Conservation (phyloP, 2,329 filamentous ascomycete species). For the Pyrenophora tritici-repentis region DNA sequence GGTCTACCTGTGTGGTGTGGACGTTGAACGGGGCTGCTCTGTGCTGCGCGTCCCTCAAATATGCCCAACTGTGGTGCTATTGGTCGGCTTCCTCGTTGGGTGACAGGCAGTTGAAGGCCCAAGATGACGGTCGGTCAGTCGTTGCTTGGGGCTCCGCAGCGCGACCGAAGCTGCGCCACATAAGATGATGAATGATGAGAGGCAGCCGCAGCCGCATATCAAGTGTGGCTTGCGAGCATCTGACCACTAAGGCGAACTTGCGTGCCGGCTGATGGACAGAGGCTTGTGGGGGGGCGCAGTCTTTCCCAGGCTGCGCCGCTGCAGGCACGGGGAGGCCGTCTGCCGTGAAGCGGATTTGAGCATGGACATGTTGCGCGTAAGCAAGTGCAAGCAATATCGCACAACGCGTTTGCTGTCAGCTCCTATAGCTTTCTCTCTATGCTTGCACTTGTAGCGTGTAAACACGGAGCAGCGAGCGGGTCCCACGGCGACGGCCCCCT, state of each 20-base stretch:
- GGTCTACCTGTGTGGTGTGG: background rate
- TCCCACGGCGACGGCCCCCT: constrained; percentile 11
- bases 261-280: too few relatives aligned
- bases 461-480: constrained; percentile 10
- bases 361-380: too few relatives aligned
- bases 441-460: constrained; percentile 1
- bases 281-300: constrained; percentile 6
- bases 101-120: too few relatives aligned
- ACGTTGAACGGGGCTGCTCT: too few relatives aligned
- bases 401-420: too few relatives aligned
- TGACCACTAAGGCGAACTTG: background rate
- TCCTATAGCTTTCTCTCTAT: background rate
- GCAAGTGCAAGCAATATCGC: background rate
- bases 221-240: background rate
- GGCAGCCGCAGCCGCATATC: too few relatives aligned
- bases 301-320: background rate
- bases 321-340: too few relatives aligned
- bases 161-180: constrained; percentile 12
- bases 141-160: too few relatives aligned
- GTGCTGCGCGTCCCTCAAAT: too few relatives aligned
- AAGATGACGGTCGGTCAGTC: constrained; percentile 9
- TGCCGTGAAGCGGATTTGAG: too few relatives aligned
- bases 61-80: too few relatives aligned
- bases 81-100: too few relatives aligned
- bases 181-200: background rate